phyloP scores from a whole-genome alignment of 129 eudicot genomes.

The Cynara cardunculus region DNA sequence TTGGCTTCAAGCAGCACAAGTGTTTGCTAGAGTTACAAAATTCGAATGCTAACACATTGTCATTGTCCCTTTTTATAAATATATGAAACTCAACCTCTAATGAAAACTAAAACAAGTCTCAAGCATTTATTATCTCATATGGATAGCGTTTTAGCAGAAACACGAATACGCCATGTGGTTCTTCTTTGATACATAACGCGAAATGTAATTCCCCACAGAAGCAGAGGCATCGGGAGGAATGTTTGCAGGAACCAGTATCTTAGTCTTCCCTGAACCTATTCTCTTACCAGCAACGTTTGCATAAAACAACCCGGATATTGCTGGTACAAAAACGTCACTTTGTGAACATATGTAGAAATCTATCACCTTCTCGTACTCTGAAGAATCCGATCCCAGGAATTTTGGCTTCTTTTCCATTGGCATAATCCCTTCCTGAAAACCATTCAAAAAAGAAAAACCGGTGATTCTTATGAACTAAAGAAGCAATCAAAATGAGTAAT shows the following conservation, averaged over 20 bases:
- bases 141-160: constrained; percentile 41
- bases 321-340: constrained; percentile 90
- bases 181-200: constrained; percentile 74
- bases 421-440: constrained; percentile 82
- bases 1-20: neutral
- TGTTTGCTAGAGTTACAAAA: neutral
- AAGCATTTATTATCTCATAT: constrained; percentile 2
- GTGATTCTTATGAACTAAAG: neutral
- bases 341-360: constrained; percentile 75
- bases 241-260: constrained; percentile 77
- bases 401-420: constrained; percentile 68
- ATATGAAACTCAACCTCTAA: constrained; percentile 26
- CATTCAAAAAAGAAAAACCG: neutral
- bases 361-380: constrained; percentile 77
- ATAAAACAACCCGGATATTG: constrained; percentile 88
- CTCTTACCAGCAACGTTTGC: constrained; percentile 95
- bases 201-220: constrained; percentile 41
- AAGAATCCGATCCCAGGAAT: constrained; percentile 53
- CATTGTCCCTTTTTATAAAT: constrained; percentile 15
- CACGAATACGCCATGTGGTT: constrained; percentile 87
- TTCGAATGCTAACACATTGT: neutral
- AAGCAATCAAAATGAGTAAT: neutral
- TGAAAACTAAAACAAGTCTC: neutral
- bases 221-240: constrained; percentile 40
- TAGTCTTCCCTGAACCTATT: constrained; percentile 85